Evolutionary conservation across 2,329 filamentous ascomycete species (phyloP).

Genomic region (Fusarium sp.): DNA sequence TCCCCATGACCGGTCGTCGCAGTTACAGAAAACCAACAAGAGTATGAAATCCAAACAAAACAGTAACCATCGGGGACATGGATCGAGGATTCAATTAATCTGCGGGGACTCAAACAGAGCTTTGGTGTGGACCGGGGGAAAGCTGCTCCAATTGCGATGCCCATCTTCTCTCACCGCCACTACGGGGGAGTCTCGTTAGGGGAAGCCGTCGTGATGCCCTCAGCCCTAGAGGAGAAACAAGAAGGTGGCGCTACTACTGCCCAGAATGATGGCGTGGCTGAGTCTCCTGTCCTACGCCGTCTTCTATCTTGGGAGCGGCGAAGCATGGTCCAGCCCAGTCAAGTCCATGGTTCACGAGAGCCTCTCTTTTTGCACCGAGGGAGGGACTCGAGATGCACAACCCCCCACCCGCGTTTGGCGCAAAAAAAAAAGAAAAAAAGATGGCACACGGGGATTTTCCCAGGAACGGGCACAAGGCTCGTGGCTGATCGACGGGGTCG

Average conservation of each 20-base stretch:
- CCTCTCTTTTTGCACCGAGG: not conserved
- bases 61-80: slow-evolving; percentile 6
- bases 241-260: not conserved
- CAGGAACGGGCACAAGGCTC: slow-evolving; percentile 20
- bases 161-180: slow-evolving; percentile 32
- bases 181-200: slow-evolving; percentile 1
- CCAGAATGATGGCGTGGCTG: slow-evolving; percentile 30
- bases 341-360: not conserved
- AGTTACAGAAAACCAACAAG: slow-evolving; percentile 30
- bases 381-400: slow-evolving; percentile 5
- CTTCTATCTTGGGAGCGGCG: slow-evolving; percentile 39
- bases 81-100: slow-evolving; percentile 16
- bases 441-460: slow-evolving; percentile 33
- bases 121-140: slow-evolving; percentile 3
- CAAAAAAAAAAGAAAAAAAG: slow-evolving; percentile 21
- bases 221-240: slow-evolving; percentile 22
- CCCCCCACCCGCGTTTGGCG: slow-evolving; percentile 49
- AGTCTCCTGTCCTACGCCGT: slow-evolving; percentile 13
- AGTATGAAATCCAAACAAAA: slow-evolving; percentile 29
- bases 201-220: slow-evolving; percentile 37
- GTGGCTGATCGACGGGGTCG: slow-evolving; percentile 6
- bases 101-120: slow-evolving; percentile 26
- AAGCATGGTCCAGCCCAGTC: slow-evolving; percentile 13
- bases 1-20: slow-evolving; percentile 23
- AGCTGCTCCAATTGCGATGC: not conserved